Conservation (phyloP, 2,329 filamentous ascomycete genomes). For the Aspergillus sp. region DNA sequence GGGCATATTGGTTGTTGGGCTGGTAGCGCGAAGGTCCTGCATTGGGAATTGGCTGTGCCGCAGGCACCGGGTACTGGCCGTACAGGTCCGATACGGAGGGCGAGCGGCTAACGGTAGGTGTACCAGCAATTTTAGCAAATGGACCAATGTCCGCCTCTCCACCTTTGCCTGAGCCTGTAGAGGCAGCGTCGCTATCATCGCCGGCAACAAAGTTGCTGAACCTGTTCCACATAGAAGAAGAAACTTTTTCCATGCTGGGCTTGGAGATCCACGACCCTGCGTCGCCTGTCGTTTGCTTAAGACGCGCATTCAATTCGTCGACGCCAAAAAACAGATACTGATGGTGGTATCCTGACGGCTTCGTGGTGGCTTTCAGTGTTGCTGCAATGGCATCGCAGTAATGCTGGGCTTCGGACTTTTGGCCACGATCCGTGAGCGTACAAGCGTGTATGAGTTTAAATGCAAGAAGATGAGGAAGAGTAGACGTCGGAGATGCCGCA, state of each 20-base stretch:
- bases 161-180: slow-evolving; percentile 61
- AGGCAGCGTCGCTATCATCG: slow-evolving; percentile 74
- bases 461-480: slow-evolving; percentile 79
- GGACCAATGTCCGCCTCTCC: slow-evolving; percentile 69
- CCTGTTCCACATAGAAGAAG: slow-evolving; percentile 83
- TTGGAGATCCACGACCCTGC: slow-evolving; percentile 88
- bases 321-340: slow-evolving; percentile 72
- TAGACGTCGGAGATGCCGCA: slow-evolving; percentile 58
- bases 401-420: slow-evolving; percentile 78
- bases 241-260: slow-evolving; percentile 94
- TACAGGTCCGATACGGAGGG: slow-evolving; percentile 79
- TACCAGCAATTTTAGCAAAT: slow-evolving; percentile 79
- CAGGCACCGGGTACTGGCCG: slow-evolving; percentile 56
- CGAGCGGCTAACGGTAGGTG: slow-evolving; percentile 74
- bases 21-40: slow-evolving; percentile 49
- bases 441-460: slow-evolving; percentile 93
- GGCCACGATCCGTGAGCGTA: slow-evolving; percentile 80
- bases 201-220: slow-evolving; percentile 97
- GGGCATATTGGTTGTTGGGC: slow-evolving; percentile 49
- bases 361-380: slow-evolving; percentile 78
- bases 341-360: slow-evolving; percentile 86
- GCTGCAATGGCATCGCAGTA: slow-evolving; percentile 86
- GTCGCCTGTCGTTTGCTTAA: slow-evolving; percentile 85
- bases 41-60: slow-evolving; percentile 37
- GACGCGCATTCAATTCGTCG: slow-evolving; percentile 79